Conservation (phyloP, 352 stramenopile species). For the Lagenidium sp. region DNA sequence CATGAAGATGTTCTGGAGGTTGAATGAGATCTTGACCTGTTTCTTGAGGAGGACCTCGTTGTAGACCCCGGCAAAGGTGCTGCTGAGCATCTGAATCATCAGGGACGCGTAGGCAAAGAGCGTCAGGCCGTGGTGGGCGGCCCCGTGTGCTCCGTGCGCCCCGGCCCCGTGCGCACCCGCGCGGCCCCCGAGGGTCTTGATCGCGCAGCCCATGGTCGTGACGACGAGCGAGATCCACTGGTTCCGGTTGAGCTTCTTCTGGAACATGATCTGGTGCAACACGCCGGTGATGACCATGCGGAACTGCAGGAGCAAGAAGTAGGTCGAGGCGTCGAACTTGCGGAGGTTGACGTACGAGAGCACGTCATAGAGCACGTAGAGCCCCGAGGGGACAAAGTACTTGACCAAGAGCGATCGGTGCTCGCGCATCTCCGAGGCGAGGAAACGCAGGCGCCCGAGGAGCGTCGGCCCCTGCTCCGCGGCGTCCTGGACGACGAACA, state of each 20-base stretch:
- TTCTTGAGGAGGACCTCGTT: constrained; percentile 81
- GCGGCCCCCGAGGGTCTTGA: constrained; percentile 56
- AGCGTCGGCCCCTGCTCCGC: constrained; percentile 11
- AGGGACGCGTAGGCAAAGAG: constrained; percentile 49
- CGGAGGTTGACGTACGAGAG: constrained; percentile 78
- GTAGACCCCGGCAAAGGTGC: constrained; percentile 77
- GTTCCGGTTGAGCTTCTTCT: constrained; percentile 59
- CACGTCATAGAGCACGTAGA: constrained; percentile 80
- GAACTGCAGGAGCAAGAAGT: constrained; percentile 75
- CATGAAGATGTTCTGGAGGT: constrained; percentile 83
- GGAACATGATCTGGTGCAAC: constrained; percentile 72
- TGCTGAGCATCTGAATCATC: constrained; percentile 71
- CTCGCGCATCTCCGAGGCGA: constrained; percentile 25
- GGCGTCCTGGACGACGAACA: constrained; percentile 54
- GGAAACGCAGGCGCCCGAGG: constrained; percentile 14
- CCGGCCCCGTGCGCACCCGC: constrained; percentile 5
- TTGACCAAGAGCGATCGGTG: constrained; percentile 42
- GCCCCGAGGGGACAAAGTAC: constrained; percentile 64
- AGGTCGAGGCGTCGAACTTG: constrained; percentile 63
- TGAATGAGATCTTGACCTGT: constrained; percentile 51
- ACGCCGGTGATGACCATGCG: constrained; percentile 72
- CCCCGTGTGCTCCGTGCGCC: neutral
- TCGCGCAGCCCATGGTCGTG: constrained; percentile 63
- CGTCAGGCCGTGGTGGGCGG: constrained; percentile 7
- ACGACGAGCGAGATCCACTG: constrained; percentile 66